Conservation (phyloP, 2,329 filamentous ascomycete genomes). For the Pseudogymnoascus sp. region DNA sequence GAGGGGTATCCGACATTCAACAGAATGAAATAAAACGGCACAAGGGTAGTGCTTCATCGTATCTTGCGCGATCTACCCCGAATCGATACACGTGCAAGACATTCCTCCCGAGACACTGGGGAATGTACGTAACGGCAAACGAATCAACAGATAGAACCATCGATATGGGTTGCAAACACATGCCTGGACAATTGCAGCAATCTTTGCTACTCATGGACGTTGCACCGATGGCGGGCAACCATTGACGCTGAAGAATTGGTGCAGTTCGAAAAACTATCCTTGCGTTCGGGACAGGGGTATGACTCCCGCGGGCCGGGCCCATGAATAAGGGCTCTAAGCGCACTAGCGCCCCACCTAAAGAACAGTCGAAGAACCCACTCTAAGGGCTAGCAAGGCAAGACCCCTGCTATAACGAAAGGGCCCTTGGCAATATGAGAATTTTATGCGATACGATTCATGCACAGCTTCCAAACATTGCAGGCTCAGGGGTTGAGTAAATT, state of each 20-base stretch:
- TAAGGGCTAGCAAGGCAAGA: not conserved
- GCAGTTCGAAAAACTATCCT: not conserved
- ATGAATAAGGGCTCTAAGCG: not conserved
- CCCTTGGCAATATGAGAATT: not conserved
- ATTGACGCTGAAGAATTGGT: conserved; percentile 29
- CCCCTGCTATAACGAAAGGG: not conserved
- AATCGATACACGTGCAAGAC: conserved; percentile 15
- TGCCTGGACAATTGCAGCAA: not conserved
- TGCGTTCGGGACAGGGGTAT: not conserved
- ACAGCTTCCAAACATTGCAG: not conserved
- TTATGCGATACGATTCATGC: not conserved
- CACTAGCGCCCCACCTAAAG: not conserved
- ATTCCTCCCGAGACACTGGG: conserved; percentile 1
- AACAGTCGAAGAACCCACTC: not conserved
- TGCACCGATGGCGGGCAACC: conserved; percentile 30
- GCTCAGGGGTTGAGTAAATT: not conserved
- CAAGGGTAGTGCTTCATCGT: conserved; percentile 8
- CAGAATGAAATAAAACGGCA: not conserved
- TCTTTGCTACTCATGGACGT: conserved; percentile 7
- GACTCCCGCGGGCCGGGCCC: conserved; percentile 2
- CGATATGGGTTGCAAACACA: not conserved
- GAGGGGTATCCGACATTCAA: not conserved
- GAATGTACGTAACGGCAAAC: conserved; percentile 6
- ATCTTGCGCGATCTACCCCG: conserved; percentile 9
- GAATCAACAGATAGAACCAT: not conserved